phyloP scores from a whole-genome alignment of 2,329 filamentous ascomycete genomes.

The Pseudocercospora fijiensis region DNA sequence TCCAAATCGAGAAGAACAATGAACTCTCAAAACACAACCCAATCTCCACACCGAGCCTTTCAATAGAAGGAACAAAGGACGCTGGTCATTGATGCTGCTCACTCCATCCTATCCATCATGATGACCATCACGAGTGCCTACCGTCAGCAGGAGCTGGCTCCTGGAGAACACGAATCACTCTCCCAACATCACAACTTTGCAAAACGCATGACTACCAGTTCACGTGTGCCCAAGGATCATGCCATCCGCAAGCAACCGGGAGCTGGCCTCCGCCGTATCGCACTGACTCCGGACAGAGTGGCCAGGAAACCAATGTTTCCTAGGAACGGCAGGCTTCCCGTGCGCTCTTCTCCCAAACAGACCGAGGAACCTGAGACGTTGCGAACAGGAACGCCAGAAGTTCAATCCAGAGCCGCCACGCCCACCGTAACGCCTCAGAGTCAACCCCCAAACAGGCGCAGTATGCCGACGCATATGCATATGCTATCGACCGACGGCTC shows the following conservation, averaged over 20 bases:
- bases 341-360: background rate
- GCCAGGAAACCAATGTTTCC: background rate
- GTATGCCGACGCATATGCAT: background rate
- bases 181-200: background rate
- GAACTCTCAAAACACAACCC: background rate
- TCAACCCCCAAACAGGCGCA: background rate
- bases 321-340: background rate
- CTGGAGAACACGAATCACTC: background rate
- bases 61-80: constrained; percentile 3
- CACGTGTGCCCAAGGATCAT: background rate
- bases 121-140: background rate
- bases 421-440: background rate
- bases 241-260: background rate
- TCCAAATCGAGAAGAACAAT: background rate
- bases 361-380: background rate
- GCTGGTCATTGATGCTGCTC: background rate
- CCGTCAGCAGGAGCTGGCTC: background rate
- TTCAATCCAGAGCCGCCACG: background rate
- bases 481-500: constrained; percentile 5
- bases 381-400: constrained; percentile 1
- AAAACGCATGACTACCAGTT: background rate
- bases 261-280: background rate
- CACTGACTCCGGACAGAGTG: background rate
- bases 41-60: background rate
- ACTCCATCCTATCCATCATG: background rate